Conservation (phyloP, 352 stramenopile genomes). For the Globisporangium radiosum region DNA sequence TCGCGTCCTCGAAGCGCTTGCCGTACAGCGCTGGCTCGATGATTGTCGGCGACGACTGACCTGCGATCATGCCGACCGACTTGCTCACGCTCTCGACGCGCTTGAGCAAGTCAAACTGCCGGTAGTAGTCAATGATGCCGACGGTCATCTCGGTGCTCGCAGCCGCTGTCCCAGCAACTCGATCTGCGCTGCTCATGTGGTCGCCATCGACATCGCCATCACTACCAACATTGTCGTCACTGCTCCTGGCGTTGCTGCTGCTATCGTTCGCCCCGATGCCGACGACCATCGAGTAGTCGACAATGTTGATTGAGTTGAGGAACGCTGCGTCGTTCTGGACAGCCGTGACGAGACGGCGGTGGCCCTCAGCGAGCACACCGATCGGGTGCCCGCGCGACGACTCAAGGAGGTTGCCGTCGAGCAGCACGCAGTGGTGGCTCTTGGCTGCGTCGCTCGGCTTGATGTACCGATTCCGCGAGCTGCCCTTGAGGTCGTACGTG, state of each 20-base stretch:
- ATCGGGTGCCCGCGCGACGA: slow-evolving; percentile 73
- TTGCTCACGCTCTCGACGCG: slow-evolving; percentile 98
- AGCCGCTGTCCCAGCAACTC: no score
- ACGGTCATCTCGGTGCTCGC: slow-evolving; percentile 85
- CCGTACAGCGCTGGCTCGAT: slow-evolving; percentile 96
- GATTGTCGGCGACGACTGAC: slow-evolving; percentile 96
- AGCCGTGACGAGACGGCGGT: slow-evolving; percentile 69
- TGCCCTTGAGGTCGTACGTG: slow-evolving; percentile 99
- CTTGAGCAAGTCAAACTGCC: slow-evolving; percentile 99
- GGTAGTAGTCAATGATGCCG: slow-evolving; percentile 99
- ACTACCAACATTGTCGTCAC: neutral
- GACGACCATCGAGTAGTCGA: slow-evolving; percentile 99
- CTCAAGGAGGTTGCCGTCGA: slow-evolving; percentile 85
- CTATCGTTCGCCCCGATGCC: slow-evolving; percentile 49
- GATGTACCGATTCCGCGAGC: slow-evolving; percentile 91
- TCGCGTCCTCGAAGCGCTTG: slow-evolving; percentile 93
- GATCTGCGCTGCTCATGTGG: no score
- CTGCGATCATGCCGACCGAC: slow-evolving; percentile 97
- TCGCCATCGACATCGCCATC: no score
- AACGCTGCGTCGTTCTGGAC: slow-evolving; percentile 97
- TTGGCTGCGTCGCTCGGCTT: slow-evolving; percentile 27
- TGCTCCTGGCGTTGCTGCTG: slow-evolving; percentile 14
- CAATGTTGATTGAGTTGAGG: slow-evolving; percentile 97
- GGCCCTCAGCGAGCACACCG: slow-evolving; percentile 60
- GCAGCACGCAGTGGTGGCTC: slow-evolving; percentile 38